phyloP scores from a whole-genome alignment of 805 yeast genomes.

The Metschnikowia chrysomelidarum region DNA sequence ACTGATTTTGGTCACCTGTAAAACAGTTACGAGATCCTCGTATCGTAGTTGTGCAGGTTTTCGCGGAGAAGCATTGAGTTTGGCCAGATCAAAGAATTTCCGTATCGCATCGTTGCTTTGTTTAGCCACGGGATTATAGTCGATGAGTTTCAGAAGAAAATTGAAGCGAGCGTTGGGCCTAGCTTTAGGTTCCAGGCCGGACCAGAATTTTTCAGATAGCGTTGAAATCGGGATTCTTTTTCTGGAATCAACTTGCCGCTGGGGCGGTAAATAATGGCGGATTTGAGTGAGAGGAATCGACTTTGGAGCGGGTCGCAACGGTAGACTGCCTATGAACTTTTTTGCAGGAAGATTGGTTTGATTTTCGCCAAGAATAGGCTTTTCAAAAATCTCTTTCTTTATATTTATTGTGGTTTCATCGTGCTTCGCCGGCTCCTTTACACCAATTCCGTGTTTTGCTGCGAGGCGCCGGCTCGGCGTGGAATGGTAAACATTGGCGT shows the following conservation, averaged over 20 bases:
- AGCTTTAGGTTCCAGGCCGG: neutral
- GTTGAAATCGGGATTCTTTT: no score
- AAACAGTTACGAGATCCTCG: neutral
- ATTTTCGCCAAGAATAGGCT: no score
- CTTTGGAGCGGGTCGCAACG: no score
- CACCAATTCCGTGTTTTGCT: no score
- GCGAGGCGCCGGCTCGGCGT: no score
- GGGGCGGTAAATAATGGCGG: no score
- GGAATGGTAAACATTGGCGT: neutral
- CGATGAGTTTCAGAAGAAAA: slow-evolving; percentile 3
- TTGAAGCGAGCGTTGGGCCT: slow-evolving; percentile 6
- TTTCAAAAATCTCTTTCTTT: no score
- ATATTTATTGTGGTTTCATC: neutral
- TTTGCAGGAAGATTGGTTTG: no score
- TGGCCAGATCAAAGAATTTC: slow-evolving; percentile 2
- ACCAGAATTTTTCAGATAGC: neutral
- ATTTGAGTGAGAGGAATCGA: no score
- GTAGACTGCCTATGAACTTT: no score
- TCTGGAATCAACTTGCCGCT: no score
- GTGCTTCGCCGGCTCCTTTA: neutral
- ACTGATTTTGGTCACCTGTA: slow-evolving; percentile 1
- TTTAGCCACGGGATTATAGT: slow-evolving; percentile 6
- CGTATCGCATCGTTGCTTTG: slow-evolving; percentile 12
- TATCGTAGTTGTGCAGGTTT: no score
- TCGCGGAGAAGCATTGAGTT: neutral